Conservation (phyloP, 768 basidiomycete genomes). For the Lenzites betulinus region DNA sequence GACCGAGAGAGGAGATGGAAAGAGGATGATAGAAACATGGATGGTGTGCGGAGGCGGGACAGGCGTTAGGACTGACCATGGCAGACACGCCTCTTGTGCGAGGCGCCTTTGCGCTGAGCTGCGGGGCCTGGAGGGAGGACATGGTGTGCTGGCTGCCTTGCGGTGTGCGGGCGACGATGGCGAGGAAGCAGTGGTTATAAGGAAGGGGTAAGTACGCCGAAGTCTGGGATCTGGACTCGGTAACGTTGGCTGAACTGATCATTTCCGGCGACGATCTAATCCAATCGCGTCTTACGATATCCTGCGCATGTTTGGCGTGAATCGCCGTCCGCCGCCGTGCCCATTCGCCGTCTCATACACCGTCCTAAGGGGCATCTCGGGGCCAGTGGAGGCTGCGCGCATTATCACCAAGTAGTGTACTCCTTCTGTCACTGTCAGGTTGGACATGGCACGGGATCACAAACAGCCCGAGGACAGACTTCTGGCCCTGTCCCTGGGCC, state of each 20-base stretch:
- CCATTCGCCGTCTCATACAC: no score
- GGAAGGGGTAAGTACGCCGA: background rate
- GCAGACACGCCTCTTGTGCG: constrained; percentile 33
- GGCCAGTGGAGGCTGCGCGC: no score
- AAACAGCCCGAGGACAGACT: no score
- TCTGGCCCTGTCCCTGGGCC: no score
- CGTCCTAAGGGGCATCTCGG: no score
- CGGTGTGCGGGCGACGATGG: background rate
- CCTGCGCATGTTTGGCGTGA: no score
- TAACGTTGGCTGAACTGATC: background rate
- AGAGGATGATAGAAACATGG: background rate
- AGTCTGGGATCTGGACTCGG: background rate
- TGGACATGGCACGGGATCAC: no score
- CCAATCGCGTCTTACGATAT: no score
- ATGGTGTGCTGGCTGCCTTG: background rate
- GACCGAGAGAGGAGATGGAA: background rate
- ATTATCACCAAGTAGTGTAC: no score
- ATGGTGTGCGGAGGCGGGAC: background rate
- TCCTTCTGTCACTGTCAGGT: no score
- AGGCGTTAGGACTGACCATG: constrained; percentile 29
- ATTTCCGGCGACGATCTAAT: no score
- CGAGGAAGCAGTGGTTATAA: background rate
- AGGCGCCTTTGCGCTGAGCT: constrained; percentile 25
- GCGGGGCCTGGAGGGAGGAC: constrained; percentile 15
- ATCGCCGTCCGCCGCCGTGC: no score